Conservation (phyloP, 2,329 filamentous ascomycete genomes). For the Erysiphe neolycopersici region DNA sequence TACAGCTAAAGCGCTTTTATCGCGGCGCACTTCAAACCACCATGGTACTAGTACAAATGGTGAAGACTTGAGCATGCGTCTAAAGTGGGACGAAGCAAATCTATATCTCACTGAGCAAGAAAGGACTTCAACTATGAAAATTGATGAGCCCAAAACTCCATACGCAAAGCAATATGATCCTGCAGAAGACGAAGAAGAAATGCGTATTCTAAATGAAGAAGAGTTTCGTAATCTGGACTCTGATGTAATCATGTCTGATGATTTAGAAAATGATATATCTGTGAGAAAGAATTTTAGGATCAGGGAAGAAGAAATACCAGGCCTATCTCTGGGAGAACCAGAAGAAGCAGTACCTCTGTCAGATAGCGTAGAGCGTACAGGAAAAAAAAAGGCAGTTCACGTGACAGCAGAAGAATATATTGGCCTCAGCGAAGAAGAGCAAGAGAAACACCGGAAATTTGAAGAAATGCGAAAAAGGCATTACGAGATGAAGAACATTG, state of each 20-base stretch:
- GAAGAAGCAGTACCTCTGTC: constrained; percentile 40
- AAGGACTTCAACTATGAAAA: constrained; percentile 92
- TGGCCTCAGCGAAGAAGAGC: constrained; percentile 41
- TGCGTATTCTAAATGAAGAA: constrained; percentile 36
- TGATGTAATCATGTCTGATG: constrained; percentile 6
- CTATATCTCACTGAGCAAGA: constrained; percentile 93
- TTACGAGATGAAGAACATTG: constrained; percentile 96
- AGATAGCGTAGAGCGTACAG: constrained; percentile 16
- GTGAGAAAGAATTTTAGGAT: constrained; percentile 1
- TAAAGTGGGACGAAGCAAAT: constrained; percentile 98
- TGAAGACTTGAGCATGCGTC: constrained; percentile 34
- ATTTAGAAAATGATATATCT: constrained; percentile 1
- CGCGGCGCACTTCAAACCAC: constrained; percentile 17
- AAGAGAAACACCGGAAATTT: constrained; percentile 77
- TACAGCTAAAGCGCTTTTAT: constrained; percentile 28
- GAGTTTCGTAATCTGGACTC: constrained; percentile 26
- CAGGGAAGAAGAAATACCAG: constrained; percentile 61
- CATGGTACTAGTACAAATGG: constrained; percentile 2
- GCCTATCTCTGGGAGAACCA: constrained; percentile 73
- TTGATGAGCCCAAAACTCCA: constrained; percentile 92
- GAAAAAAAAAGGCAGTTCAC: constrained; percentile 43
- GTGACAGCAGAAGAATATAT: constrained; percentile 35
- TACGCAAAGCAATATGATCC: constrained; percentile 86
- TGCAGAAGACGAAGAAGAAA: constrained; percentile 53
- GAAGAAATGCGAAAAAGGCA: constrained; percentile 84